Conservation (phyloP, 495 filamentous ascomycete species). For the Schizothecium vesticola region DNA sequence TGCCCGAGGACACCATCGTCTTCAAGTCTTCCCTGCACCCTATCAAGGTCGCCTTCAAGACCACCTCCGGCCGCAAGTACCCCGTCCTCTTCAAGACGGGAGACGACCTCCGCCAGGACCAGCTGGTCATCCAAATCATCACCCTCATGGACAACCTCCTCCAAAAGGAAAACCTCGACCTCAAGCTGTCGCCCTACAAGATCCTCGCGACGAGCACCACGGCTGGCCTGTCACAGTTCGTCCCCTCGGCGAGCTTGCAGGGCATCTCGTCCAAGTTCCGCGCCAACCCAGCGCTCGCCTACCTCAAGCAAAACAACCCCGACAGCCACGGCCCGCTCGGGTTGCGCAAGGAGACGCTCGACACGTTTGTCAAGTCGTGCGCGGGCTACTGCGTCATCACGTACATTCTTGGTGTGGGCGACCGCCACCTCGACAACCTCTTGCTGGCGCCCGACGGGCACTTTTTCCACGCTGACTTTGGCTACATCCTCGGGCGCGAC, state of each 20-base stretch:
- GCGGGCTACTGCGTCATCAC: conserved; percentile 99
- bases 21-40: conserved; percentile 94
- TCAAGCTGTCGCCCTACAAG: conserved; percentile 91
- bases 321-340: conserved; percentile 77
- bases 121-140: conserved; percentile 97
- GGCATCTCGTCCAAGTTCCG: conserved; percentile 75
- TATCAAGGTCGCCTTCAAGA: conserved; percentile 86
- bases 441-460: conserved; percentile 84
- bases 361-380: conserved; percentile 92
- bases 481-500: conserved; percentile 95
- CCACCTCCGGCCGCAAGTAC: conserved; percentile 67
- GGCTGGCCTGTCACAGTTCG: conserved; percentile 88
- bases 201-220: conserved; percentile 88
- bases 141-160: conserved; percentile 96
- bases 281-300: conserved; percentile 66
- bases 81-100: conserved; percentile 95
- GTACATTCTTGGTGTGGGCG: conserved; percentile 95
- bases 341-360: conserved; percentile 86
- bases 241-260: conserved; percentile 78
- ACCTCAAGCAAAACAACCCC: conserved; percentile 85
- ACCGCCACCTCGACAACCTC: conserved; percentile 94
- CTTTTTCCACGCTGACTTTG: conserved; percentile 98
- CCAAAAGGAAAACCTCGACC: conserved; percentile 92
- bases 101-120: conserved; percentile 94
- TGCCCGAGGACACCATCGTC: conserved; percentile 79